Evolutionary conservation across 2,329 filamentous ascomycete genomes (phyloP).

Genomic region (Myriosclerotinia curreyana): DNA sequence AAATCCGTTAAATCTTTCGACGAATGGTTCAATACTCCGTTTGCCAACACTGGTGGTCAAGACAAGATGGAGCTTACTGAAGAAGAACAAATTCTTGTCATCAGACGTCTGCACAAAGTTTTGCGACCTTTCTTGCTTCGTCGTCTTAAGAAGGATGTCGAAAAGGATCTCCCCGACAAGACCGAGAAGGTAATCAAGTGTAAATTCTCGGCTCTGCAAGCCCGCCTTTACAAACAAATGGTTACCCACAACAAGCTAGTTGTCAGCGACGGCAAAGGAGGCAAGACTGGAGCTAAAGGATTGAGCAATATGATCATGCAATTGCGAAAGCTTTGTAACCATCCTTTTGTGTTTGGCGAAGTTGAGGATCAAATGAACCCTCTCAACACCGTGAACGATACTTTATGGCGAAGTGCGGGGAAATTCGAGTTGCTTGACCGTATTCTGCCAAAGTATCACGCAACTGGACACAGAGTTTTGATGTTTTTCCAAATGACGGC

Average conservation of each 20-base stretch:
- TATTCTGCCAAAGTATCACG: constrained; percentile 87
- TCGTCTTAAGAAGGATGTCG: constrained; percentile 98
- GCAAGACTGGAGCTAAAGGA: constrained; percentile 89
- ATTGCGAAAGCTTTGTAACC: constrained; percentile 95
- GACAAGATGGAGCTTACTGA: constrained; percentile 99
- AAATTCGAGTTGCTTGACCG: constrained; percentile 97
- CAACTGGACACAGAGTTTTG: constrained; percentile 86
- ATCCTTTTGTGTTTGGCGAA: constrained; percentile 97
- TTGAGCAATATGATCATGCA: constrained; percentile 99
- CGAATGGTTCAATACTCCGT: constrained; percentile 99
- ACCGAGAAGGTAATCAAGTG: constrained; percentile 99
- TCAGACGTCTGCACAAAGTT: constrained; percentile 97
- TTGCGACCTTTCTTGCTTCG: constrained; percentile 93
- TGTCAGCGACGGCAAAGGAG: constrained; percentile 91
- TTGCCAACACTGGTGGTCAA: constrained; percentile 95
- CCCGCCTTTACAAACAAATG: constrained; percentile 95
- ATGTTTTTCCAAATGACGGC: constrained; percentile 99
- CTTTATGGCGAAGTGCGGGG: constrained; percentile 91
- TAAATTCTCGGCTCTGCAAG: constrained; percentile 91
- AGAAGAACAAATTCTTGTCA: constrained; percentile 99
- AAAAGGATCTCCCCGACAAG: constrained; percentile 98
- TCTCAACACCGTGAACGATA: constrained; percentile 79
- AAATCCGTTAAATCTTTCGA: constrained; percentile 99
- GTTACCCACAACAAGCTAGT: constrained; percentile 92
- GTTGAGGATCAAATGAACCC: constrained; percentile 99